phyloP scores from a whole-genome alignment of 257 asterid genomes.

The Primulina eburnea region DNA sequence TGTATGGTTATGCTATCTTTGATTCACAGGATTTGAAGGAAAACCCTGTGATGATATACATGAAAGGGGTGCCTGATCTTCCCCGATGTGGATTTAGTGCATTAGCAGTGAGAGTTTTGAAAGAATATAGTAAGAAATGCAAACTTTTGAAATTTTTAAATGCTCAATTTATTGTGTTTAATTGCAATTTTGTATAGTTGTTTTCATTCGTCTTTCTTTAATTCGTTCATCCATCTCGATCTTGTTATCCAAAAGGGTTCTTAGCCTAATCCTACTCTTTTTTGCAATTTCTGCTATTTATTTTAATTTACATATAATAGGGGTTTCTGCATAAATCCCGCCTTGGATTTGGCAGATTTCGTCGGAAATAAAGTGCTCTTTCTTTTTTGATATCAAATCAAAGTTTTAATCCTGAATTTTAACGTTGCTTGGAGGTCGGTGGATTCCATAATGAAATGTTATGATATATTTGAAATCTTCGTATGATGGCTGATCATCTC shows the following conservation, averaged over 20 bases:
- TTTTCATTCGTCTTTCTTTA: background rate
- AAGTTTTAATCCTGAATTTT: background rate
- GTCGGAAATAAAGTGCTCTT: background rate
- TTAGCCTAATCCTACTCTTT: background rate
- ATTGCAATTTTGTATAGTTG: constrained; percentile 2
- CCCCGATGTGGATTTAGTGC: constrained; percentile 98
- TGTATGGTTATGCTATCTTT: constrained; percentile 24
- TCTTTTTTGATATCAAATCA: background rate
- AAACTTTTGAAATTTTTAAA: background rate
- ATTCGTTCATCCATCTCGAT: background rate
- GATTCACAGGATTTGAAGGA: constrained; percentile 78
- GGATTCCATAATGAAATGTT: background rate
- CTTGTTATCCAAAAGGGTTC: background rate
- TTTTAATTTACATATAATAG: background rate
- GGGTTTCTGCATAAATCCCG: background rate
- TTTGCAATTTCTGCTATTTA: background rate
- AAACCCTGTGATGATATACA: constrained; percentile 92
- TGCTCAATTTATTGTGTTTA: background rate
- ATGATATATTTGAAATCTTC: too few relatives aligned
- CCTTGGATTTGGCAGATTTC: background rate
- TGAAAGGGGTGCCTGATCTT: constrained; percentile 87
- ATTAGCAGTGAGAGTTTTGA: constrained; percentile 79
- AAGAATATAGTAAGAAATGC: constrained; percentile 68
- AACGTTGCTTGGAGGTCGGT: background rate
- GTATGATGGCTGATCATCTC: constrained; percentile 2